These are phyloP conservation scores for Gyromitra esculenta DNA, from an alignment of 2,329 filamentous ascomycete species.

Conservation along the genomic window DNA sequence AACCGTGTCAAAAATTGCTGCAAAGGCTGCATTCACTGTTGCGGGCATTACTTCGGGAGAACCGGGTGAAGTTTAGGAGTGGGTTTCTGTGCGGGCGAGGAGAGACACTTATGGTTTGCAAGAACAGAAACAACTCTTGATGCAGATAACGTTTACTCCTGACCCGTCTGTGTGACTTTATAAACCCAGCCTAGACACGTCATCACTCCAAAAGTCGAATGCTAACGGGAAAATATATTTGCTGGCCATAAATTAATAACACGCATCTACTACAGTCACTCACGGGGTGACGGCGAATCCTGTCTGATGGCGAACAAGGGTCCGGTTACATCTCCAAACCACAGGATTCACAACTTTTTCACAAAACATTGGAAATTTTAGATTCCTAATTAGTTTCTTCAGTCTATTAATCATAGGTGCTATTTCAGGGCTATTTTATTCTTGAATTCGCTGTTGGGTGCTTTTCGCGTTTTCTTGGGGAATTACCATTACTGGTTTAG, in stretches of 20 bases:
- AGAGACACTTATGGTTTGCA: neutral
- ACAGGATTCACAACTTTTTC: too few species aligned
- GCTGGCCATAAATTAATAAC: neutral
- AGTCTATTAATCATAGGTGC: too few species aligned
- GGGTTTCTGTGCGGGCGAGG: neutral
- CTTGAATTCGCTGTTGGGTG: too few species aligned
- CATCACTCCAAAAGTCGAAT: neutral
- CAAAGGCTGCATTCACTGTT: neutral
- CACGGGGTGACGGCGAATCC: too few species aligned
- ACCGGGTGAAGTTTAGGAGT: slow-evolving; percentile 7
- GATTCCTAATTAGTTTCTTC: too few species aligned
- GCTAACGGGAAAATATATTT: neutral
- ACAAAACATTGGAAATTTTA: too few species aligned
- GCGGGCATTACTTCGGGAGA: neutral
- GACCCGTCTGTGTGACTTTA: neutral
- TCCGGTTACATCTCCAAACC: too few species aligned
- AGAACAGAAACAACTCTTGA: neutral
- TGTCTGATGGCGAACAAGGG: too few species aligned
- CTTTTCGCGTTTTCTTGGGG: too few species aligned
- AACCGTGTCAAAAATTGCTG: neutral
- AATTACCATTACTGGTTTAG: too few species aligned
- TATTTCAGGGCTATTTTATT: too few species aligned
- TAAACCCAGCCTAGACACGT: neutral
- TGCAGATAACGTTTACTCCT: slow-evolving; percentile 2
- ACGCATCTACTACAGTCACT: neutral